Conservation (phyloP, 2,329 filamentous ascomycete genomes). For the Venturia asperata region DNA sequence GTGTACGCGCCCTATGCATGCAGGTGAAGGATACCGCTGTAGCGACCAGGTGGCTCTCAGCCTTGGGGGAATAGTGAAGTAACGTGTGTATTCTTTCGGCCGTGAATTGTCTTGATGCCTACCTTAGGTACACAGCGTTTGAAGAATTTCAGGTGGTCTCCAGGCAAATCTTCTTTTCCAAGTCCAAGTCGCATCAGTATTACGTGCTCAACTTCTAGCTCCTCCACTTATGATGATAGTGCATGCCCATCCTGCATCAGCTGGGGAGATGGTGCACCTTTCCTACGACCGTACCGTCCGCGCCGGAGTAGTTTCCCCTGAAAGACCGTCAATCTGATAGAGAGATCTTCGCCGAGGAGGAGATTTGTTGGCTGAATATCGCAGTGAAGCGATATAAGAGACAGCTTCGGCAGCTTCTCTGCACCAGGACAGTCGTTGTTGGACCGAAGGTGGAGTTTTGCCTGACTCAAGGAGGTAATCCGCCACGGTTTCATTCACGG, state of each 20-base stretch:
- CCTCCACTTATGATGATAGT: too few relatives aligned
- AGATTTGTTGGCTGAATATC: constrained; percentile 37
- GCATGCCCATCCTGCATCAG: too few relatives aligned
- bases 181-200: too few relatives aligned
- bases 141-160: too few relatives aligned
- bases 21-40: not conserved
- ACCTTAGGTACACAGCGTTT: too few relatives aligned
- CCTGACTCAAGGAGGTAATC: constrained; percentile 17
- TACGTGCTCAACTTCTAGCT: too few relatives aligned
- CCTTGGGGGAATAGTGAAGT: too few relatives aligned
- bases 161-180: too few relatives aligned
- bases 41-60: not conserved
- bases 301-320: constrained; percentile 29
- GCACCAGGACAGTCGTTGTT: constrained; percentile 8
- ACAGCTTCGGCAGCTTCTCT: constrained; percentile 26
- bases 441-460: constrained; percentile 4
- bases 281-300: constrained; percentile 13
- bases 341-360: constrained; percentile 31
- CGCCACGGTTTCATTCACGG: constrained; percentile 22
- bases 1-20: not conserved
- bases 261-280: too few relatives aligned
- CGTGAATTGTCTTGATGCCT: too few relatives aligned
- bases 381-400: constrained; percentile 33
- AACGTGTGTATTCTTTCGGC: too few relatives aligned
- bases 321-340: constrained; percentile 35